Evolutionary conservation across 116 monocot genomes (phyloP).

Genomic region (Zostera marina): DNA sequence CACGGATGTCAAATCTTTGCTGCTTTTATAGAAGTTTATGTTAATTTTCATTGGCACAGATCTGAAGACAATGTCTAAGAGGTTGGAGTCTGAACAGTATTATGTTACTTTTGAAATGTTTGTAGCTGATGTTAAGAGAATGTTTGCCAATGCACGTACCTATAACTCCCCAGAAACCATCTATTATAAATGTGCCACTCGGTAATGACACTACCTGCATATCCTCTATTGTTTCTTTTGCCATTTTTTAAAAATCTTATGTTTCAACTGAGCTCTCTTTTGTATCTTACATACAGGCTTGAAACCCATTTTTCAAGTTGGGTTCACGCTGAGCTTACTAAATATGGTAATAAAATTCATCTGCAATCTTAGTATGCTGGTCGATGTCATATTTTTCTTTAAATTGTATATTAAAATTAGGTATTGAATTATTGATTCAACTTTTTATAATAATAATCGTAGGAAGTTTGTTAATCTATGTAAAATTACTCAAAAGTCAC

Average conservation of each 20-base stretch:
- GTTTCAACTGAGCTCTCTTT: background rate
- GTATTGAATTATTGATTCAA: no score
- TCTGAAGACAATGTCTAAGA: slow-evolving; percentile 79
- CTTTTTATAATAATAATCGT: no score
- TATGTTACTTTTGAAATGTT: slow-evolving; percentile 99
- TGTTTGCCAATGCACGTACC: slow-evolving; percentile 76
- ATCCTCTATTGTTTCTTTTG: background rate
- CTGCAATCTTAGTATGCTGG: background rate
- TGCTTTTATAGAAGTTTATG: no score
- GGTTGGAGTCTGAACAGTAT: slow-evolving; percentile 76
- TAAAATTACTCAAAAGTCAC: no score
- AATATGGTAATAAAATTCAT: slow-evolving; percentile 2
- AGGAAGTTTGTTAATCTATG: no score
- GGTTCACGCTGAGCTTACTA: slow-evolving; percentile 2
- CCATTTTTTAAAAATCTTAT: background rate
- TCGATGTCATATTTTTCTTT: no score
- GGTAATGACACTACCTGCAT: slow-evolving; percentile 15
- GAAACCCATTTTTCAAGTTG: slow-evolving; percentile 4
- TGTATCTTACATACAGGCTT: background rate
- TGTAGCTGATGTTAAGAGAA: slow-evolving; percentile 78
- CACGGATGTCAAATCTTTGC: no score
- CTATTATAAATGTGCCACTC: slow-evolving; percentile 86
- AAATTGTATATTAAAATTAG: no score
- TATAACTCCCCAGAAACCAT: slow-evolving; percentile 94
- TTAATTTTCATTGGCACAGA: slow-evolving; percentile 22